phyloP scores from a whole-genome alignment of 805 yeast species.

The Cyberlindnera meyerae region DNA sequence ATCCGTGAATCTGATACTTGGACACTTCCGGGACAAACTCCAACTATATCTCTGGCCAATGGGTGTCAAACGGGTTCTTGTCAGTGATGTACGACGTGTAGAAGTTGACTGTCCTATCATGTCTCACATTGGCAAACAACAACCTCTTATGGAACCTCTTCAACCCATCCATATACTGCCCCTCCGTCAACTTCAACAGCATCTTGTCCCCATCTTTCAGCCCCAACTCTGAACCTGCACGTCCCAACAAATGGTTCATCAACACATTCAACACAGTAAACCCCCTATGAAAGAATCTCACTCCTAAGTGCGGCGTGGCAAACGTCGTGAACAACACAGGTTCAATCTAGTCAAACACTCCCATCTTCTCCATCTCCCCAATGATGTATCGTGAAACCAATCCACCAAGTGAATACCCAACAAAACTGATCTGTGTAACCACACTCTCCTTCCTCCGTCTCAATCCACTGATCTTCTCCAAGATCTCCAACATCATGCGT shows the following conservation, averaged over 20 bases:
- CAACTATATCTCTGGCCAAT: constrained; percentile 37
- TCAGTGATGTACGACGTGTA: constrained; percentile 75
- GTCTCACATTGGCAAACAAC: constrained; percentile 66
- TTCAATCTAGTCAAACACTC: constrained; percentile 48
- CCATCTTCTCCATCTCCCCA: constrained; percentile 58
- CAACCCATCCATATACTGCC: constrained; percentile 51
- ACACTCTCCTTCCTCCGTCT: constrained; percentile 22
- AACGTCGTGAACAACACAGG: constrained; percentile 66
- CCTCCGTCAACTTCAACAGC: constrained; percentile 36
- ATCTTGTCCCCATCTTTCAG: constrained; percentile 41
- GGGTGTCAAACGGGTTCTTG: constrained; percentile 66
- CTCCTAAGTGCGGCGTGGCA: constrained; percentile 76
- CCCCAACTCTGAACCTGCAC: constrained; percentile 74
- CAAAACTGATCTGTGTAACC: constrained; percentile 57
- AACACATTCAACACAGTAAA: constrained; percentile 38
- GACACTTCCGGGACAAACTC: constrained; percentile 42
- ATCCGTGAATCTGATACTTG: constrained; percentile 32
- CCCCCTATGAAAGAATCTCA: constrained; percentile 40
- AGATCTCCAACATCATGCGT: constrained; percentile 63
- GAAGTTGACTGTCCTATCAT: constrained; percentile 86
- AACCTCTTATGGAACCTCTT: constrained; percentile 50
- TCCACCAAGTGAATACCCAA: constrained; percentile 92
- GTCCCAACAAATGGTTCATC: constrained; percentile 55
- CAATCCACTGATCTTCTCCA: constrained; percentile 36
- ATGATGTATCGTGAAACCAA: constrained; percentile 74